These are phyloP conservation scores for Laburnicola sp. DNA, from an alignment of 2,329 filamentous ascomycete genomes.

Conservation along the genomic window DNA sequence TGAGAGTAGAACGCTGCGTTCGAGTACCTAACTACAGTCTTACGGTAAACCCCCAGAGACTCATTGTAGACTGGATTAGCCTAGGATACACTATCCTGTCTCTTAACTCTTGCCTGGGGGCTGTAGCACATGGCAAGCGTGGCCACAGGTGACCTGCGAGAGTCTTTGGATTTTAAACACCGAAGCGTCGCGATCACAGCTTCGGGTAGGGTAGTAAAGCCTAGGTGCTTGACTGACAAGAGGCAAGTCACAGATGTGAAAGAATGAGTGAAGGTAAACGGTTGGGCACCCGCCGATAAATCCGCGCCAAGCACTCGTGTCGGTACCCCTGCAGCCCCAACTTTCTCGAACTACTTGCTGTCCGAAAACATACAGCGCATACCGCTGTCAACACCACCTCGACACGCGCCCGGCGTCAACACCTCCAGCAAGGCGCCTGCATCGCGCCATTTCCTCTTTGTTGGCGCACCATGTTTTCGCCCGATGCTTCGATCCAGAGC, in stretches of 20 bases:
- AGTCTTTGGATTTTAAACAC: no score
- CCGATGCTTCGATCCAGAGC: conserved; percentile 42
- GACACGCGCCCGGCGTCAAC: conserved; percentile 20
- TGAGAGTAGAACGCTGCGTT: no score
- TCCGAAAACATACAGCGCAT: conserved; percentile 7
- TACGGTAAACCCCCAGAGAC: no score
- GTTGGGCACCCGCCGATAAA: conserved; percentile 13
- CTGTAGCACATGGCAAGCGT: no score
- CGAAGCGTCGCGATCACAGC: no score
- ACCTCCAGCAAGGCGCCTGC: conserved; percentile 29
- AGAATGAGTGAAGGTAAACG: background rate
- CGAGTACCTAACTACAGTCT: no score
- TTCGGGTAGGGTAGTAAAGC: no score
- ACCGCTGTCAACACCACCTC: background rate
- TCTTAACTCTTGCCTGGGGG: no score
- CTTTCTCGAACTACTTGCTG: conserved; percentile 14
- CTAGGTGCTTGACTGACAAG: no score
- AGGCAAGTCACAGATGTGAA: background rate
- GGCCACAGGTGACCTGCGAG: no score
- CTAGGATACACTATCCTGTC: no score
- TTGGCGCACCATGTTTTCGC: conserved; percentile 44
- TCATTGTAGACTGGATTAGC: no score
- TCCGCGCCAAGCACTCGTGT: conserved; percentile 9
- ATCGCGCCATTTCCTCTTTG: conserved; percentile 29
- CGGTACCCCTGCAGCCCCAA: background rate